phyloP scores from a whole-genome alignment of 192 early-diverging fungal species.

The Geosiphon pyriformis region DNA sequence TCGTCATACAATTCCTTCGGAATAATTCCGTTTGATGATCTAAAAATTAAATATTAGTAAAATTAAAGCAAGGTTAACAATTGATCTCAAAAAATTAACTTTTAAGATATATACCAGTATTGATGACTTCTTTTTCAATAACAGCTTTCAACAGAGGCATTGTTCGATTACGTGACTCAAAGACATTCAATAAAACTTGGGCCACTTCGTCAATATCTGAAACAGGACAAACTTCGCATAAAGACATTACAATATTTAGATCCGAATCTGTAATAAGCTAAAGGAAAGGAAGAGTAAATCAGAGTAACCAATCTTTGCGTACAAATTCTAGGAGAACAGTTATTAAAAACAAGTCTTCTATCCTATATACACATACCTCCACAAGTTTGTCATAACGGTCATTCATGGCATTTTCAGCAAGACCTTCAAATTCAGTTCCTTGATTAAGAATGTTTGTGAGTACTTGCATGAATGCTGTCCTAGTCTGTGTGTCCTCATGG shows the following conservation, averaged over 20 bases:
- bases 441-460: conserved; percentile 85
- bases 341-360: conserved; percentile 1
- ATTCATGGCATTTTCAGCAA: conserved; percentile 69
- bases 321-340: not conserved
- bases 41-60: not conserved
- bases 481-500: conserved; percentile 83
- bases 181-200: conserved; percentile 67
- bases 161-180: conserved; percentile 67
- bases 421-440: conserved; percentile 79
- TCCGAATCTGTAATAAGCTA: conserved; percentile 62
- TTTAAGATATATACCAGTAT: conserved; percentile 54
- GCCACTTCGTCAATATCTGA: conserved; percentile 88
- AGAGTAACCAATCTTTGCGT: not conserved
- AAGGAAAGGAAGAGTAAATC: not conserved
- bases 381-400: conserved; percentile 77
- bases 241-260: conserved; percentile 70
- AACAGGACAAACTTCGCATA: conserved; percentile 81
- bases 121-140: conserved; percentile 79
- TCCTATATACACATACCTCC: conserved; percentile 43
- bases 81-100: too few species aligned
- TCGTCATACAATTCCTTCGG: conserved; percentile 88
- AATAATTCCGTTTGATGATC: conserved; percentile 75
- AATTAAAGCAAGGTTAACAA: too few species aligned
- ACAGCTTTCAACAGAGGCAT: conserved; percentile 73
- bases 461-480: conserved; percentile 89